These are phyloP conservation scores for Colletotrichum viniferum DNA, from an alignment of 2,329 filamentous ascomycete species.

Conservation along the genomic window DNA sequence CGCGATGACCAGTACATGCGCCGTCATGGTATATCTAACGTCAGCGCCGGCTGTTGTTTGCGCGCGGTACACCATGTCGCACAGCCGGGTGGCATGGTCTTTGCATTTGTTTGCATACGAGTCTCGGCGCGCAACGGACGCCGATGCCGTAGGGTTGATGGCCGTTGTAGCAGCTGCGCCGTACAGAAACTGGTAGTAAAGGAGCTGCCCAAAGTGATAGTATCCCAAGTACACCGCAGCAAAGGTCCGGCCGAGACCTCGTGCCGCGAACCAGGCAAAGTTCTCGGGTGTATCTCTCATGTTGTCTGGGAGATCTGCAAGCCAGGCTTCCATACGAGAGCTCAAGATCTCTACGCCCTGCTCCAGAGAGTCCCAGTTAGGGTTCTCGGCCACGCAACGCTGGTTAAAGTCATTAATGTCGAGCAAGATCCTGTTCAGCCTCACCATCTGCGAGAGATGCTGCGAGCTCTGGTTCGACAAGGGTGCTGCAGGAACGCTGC, in stretches of 20 bases:
- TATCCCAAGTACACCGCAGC: conserved; percentile 50
- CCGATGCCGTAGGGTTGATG: conserved; percentile 9
- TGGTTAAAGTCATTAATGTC: conserved; percentile 45
- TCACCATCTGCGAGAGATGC: conserved; percentile 33
- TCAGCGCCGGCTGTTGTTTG: conserved; percentile 39
- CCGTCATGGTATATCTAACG: conserved; percentile 47
- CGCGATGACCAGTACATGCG: conserved; percentile 49
- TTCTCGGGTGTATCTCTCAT: conserved; percentile 44
- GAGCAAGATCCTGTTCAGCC: conserved; percentile 35
- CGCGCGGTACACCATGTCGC: conserved; percentile 43
- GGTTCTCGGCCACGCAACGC: conserved; percentile 29
- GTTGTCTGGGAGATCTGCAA: conserved; percentile 33
- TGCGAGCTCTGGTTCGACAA: conserved; percentile 23
- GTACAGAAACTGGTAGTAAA: conserved; percentile 50
- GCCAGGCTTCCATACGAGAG: conserved; percentile 37
- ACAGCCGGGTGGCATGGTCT: conserved; percentile 40
- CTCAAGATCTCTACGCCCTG: conserved; percentile 33
- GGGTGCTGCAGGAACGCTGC: not conserved
- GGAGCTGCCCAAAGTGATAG: conserved; percentile 49
- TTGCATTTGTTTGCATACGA: conserved; percentile 44
- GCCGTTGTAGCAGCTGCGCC: conserved; percentile 22
- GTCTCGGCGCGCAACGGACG: conserved; percentile 25
- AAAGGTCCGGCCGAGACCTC: conserved; percentile 46
- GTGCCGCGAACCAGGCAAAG: conserved; percentile 35
- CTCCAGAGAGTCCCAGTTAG: conserved; percentile 31